Base-by-base conservation (phyloP, 2,329 filamentous ascomycete species). In the Aureobasidium sp. region DNA sequence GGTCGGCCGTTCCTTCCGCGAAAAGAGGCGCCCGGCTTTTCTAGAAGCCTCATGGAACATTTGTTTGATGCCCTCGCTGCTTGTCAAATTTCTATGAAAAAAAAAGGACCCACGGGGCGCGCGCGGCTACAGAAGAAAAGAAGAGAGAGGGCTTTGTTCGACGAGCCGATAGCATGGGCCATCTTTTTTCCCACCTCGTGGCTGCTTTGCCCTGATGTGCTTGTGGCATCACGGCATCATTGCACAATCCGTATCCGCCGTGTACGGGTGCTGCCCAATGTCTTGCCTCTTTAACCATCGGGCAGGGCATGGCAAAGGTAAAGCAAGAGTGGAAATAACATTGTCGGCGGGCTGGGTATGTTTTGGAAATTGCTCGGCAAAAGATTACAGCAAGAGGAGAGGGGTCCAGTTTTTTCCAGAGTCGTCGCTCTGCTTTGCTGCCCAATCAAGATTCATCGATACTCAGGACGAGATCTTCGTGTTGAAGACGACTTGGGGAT, bases 381-480 rank as follows among this genome's bases (percentile, higher is more conserved):
- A 30, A n/a, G n/a, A n/a, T n/a, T n/a, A n/a, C n/a, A n/a, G n/a
- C n/a, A n/a, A 27, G 27, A 44, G n/a, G 32, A 44, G 41, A 44
- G 41, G 41, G 41, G 29, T 45, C 29, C 41, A 24, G 19, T 45
- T 45, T 30, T n/a, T 45, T 32, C 41, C 41, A 44, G 12, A 45
- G 41, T 34, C 34, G n/a, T 32, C 12, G 29, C 12, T n/a, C 27
- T n/a, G n/a, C n/a, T n/a, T 32, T 22, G 41, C 34, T 38, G 45
- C 45, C 45, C 45, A 49, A 49, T 49, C 45, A 49, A 32, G 17
- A 32, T 39, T 29, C 22, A 16, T 29, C 45, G 45, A 49, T 49
- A 49, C 34, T 12, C 22, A 49, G 32, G 24, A 39, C 27, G 24
- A 49, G 32, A 49, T 38, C 34, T 25, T 37, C 32, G 25, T 48